These are phyloP conservation scores for Ochromonas danica DNA, from an alignment of 108 stramenopile species.

Conservation along the genomic window DNA sequence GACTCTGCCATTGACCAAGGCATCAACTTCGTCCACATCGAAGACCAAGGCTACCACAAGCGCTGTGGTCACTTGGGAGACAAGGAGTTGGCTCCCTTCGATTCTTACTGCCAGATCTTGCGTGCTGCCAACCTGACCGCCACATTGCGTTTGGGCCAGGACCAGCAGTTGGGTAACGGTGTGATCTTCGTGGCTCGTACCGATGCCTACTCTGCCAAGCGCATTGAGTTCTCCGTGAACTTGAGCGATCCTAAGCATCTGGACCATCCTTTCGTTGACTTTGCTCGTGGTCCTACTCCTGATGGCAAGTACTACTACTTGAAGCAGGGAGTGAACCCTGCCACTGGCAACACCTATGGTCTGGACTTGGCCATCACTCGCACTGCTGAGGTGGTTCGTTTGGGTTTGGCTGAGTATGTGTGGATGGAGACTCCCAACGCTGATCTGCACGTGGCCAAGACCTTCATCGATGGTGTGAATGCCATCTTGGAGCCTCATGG, in stretches of 20 bases:
- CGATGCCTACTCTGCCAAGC: not conserved
- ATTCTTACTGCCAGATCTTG: not conserved
- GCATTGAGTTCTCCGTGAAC: not conserved
- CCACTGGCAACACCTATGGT: not conserved
- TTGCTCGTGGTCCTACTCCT: not conserved
- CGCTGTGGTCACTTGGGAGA: conserved; percentile 1
- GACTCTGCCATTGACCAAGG: not conserved
- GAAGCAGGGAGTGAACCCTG: not conserved
- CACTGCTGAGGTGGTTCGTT: not conserved
- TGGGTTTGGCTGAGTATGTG: not conserved
- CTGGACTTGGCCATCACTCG: not conserved
- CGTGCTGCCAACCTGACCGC: not conserved
- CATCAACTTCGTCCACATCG: not conserved
- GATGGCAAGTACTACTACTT: not conserved
- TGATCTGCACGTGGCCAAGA: not conserved
- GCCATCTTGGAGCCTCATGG: not conserved
- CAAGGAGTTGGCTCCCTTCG: not conserved
- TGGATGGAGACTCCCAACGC: not conserved
- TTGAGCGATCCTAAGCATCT: not conserved
- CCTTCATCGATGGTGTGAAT: not conserved
- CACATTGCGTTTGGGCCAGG: not conserved
- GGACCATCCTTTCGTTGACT: not conserved
- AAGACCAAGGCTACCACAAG: not conserved
- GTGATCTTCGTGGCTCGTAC: not conserved
- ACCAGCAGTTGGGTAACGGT: not conserved